Evolutionary conservation across 257 asterid genomes (phyloP).

Genomic region (Penstemon newberryi): DNA sequence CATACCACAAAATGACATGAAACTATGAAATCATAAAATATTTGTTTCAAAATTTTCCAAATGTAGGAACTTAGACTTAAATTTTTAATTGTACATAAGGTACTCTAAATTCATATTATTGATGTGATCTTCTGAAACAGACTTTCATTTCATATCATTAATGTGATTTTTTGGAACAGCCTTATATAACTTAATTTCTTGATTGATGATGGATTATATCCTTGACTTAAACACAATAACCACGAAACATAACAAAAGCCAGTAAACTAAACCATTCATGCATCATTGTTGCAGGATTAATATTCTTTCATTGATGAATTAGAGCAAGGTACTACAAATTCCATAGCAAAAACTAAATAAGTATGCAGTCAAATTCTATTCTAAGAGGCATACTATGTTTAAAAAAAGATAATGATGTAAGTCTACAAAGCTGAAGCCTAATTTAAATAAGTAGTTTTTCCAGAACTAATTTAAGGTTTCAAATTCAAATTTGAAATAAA

Average conservation of each 20-base stretch:
- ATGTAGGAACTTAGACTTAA: constrained; percentile 15
- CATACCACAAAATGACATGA: not conserved
- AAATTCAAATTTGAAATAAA: not conserved
- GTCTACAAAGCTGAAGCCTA: not conserved
- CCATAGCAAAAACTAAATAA: not conserved
- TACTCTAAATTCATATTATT: no score
- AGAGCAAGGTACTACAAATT: not conserved
- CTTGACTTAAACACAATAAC: not conserved
- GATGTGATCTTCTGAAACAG: not conserved
- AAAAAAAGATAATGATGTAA: not conserved
- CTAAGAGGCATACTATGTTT: not conserved
- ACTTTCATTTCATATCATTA: constrained; percentile 12
- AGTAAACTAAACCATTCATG: not conserved
- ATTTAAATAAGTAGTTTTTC: not conserved
- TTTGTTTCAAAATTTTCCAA: constrained; percentile 17
- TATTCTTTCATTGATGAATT: not conserved
- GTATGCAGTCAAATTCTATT: not conserved
- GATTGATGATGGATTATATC: constrained; percentile 5
- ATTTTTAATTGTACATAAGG: no score
- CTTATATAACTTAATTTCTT: not conserved
- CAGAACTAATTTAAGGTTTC: not conserved
- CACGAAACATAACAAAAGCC: constrained; percentile 8
- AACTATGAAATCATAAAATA: constrained; percentile 4
- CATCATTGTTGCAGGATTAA: constrained; percentile 10
- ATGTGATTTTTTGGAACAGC: constrained; percentile 6